Evolutionary conservation across 345 rosid species (phyloP), one percentile per base, ranked within the genome.

Genomic region (Bruguiera gymnorhiza): DNA sequence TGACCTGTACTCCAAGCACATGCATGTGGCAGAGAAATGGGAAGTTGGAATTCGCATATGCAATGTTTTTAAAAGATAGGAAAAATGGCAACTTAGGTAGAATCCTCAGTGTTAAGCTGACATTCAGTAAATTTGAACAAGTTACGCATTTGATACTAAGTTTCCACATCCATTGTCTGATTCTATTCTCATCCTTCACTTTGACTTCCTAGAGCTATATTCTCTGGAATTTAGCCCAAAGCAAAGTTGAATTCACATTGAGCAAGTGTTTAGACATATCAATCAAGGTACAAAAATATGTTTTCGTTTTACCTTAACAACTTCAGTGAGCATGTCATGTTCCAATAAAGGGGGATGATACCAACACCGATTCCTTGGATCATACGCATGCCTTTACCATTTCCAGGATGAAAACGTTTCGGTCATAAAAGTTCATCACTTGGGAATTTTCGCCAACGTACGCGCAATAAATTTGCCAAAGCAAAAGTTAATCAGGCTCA

Each of bases 281-380:
- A 36, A 6, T 36, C 9, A 36, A 36, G 39, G 39, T 0, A 36
- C 9, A 36, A 36, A 13, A 63, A 7, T 36, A 36, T 3, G 39
- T 56, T 24, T 8, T 21, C 18, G 68, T 71, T 76, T 65, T 75
- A 78, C 88, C 30, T 70, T 79, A 60, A 82, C 37, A 61, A 75
- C 69, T 75, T 69, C 84, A 76, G 80, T 86, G 46, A 84, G 69
- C 43, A 80, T 48, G 62, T 24, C 73, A 48, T 78, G 69, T 73
- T 82, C 85, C 67, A 82, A 32, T 5, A 82, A 72, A 21, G 63
- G 65, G 85, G 81, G 58, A 82, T 29, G 56, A 75, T 36, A 36
- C 82, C 86, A 66, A 76, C 61, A 5, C 88, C 86, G 55, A 84
- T 78, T n/a, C 88, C 83, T 71, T 78, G 83, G 60, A 84, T 84